Base-by-base conservation (phyloP, 768 basidiomycete species). In the Artomyces pyxidatus region DNA sequence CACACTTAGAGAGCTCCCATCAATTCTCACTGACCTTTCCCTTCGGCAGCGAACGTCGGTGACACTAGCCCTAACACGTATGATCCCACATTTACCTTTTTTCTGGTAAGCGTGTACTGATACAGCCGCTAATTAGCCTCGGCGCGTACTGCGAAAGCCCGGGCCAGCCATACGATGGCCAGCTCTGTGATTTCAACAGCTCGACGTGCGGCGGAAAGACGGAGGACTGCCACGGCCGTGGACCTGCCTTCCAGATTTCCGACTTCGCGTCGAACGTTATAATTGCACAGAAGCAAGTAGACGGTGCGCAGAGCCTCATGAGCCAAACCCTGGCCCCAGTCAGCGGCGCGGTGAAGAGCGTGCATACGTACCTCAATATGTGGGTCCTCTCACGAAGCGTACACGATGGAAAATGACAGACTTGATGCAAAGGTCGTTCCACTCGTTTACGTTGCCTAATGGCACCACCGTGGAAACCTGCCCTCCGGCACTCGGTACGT, bases 51-150 rank as follows among this genome's bases (percentile, higher is more conserved):
- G n/a, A 87, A 87, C 52, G 85, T 88, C 37, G 85, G 87, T 3
- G 85, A 87, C 59, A 85, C 83, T 25, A 85, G 74, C 53, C 86
- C 86, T 11, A 88, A 90, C 61, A 87, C 83, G 83, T 86, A 50
- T 60, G 82, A 70, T 41, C 23, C 3, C 6, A 26, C 26, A 21
- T n/a, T n/a, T n/a, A n/a, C 6, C 22, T 32, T 42, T 16, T 37
- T 7, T 10, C 37, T 12, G 4, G n/a, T n/a, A n/a, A n/a, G n/a
- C n/a, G n/a, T 6, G 11, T 40, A 12, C 47, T 28, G 29, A 47
- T 40, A 17, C 51, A 27, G 42, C 48, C 23, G 27, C 25, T 39
- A 35, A 44, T 41, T 71, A 85, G 64, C 62, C 75, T 68, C 10
- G 85, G 85, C 4, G 81, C 87, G 2, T 83, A 80, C 65, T 90